Evolutionary conservation across 495 filamentous ascomycete genomes (phyloP).

Genomic region (Daldinia grandis): DNA sequence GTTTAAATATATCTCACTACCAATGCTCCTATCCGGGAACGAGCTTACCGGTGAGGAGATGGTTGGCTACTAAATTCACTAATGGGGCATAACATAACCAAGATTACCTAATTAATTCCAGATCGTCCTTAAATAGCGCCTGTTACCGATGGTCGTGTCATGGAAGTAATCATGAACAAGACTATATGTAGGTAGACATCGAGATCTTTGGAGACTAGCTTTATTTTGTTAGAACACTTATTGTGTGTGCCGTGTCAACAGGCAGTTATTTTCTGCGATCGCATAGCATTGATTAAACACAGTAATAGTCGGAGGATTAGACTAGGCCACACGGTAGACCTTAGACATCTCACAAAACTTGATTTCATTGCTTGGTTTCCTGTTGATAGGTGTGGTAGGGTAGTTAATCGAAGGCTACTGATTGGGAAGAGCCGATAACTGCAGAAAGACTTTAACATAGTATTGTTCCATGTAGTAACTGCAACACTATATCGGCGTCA

Average conservation of each 20-base stretch:
- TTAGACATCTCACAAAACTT: background rate
- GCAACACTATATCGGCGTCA: background rate
- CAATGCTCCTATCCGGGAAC: slow-evolving; percentile 4
- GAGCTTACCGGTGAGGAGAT: background rate
- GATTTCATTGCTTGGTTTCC: background rate
- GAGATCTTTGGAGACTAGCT: background rate
- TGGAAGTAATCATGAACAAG: background rate
- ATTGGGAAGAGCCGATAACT: background rate
- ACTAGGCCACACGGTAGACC: background rate
- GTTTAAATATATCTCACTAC: slow-evolving; percentile 4
- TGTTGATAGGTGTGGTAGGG: background rate
- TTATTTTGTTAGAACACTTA: background rate
- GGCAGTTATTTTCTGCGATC: background rate
- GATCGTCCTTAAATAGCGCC: background rate
- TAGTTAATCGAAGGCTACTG: background rate
- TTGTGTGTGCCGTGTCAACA: background rate
- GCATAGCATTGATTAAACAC: background rate
- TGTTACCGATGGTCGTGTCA: background rate
- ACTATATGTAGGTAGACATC: background rate
- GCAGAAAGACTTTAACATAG: background rate
- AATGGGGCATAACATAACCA: background rate
- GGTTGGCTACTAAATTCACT: background rate
- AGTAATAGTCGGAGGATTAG: background rate
- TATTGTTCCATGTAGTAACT: background rate
- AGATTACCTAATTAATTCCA: background rate